Conservation (phyloP, 768 basidiomycete genomes). For the Pleurotus giganteus region DNA sequence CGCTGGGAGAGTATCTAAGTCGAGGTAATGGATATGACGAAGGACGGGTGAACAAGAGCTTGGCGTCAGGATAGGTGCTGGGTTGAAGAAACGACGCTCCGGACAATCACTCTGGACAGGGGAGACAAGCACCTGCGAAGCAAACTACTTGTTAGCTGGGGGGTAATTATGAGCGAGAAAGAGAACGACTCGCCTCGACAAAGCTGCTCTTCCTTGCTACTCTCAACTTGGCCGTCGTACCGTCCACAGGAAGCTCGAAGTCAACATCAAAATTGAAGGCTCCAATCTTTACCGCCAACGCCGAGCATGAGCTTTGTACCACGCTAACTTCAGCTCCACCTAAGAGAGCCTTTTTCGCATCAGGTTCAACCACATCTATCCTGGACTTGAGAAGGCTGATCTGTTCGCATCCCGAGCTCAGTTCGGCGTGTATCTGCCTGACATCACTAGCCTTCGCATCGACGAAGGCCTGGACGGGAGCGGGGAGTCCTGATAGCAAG, state of each 20-base stretch:
- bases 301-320: conserved; percentile 24
- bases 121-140: conserved; percentile 16
- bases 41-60: conserved; percentile 11
- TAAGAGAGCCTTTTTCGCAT: conserved; percentile 17
- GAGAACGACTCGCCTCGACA: conserved; percentile 35
- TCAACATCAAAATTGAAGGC: conserved; percentile 1
- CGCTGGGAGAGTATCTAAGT: conserved; percentile 23
- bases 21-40: conserved; percentile 33
- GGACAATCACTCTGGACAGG: conserved; percentile 9
- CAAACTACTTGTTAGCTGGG: too few relatives aligned
- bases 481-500: not conserved
- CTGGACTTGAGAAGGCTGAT: conserved; percentile 18
- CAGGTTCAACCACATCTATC: conserved; percentile 18
- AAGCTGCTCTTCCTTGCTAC: conserved; percentile 56
- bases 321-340: conserved; percentile 19
- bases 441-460: not conserved
- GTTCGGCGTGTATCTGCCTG: conserved; percentile 16
- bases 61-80: conserved; percentile 13
- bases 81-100: conserved; percentile 19
- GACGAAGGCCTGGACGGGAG: not conserved
- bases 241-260: conserved; percentile 34
- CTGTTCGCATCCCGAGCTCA: conserved; percentile 2
- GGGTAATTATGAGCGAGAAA: conserved; percentile 4
- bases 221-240: conserved; percentile 33
- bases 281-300: not conserved